Evolutionary conservation across 176 grass and related monocot genomes (phyloP).

Genomic region (Raddia guianensis): DNA sequence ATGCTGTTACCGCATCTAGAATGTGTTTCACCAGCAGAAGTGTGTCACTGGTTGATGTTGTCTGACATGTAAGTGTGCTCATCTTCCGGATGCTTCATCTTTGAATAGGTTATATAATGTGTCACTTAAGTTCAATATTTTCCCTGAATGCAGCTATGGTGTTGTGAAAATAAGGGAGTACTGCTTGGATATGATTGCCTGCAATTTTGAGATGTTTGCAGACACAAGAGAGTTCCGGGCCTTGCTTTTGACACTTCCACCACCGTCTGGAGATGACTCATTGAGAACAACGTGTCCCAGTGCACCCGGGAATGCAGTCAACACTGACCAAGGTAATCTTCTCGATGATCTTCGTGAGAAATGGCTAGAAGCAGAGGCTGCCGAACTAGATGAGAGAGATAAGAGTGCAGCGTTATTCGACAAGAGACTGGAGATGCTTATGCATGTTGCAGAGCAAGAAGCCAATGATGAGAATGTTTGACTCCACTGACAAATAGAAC

Average conservation of each 20-base stretch:
- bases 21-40: slow-evolving; percentile 65
- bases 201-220: slow-evolving; percentile 87
- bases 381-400: slow-evolving; percentile 81
- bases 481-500: background rate
- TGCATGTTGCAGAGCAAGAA: slow-evolving; percentile 74
- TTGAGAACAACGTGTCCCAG: slow-evolving; percentile 70
- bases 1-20: slow-evolving; percentile 70
- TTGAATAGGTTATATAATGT: background rate
- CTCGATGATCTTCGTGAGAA: slow-evolving; percentile 94
- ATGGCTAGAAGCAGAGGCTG: slow-evolving; percentile 79
- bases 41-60: slow-evolving; percentile 92
- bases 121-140: slow-evolving; percentile 12
- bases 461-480: slow-evolving; percentile 36
- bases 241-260: slow-evolving; percentile 84
- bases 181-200: slow-evolving; percentile 81
- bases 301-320: slow-evolving; percentile 61
- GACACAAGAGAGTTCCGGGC: slow-evolving; percentile 66
- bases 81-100: background rate
- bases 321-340: slow-evolving; percentile 73
- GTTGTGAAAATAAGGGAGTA: slow-evolving; percentile 93
- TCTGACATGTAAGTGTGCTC: slow-evolving; percentile 77
- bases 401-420: slow-evolving; percentile 84
- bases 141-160: slow-evolving; percentile 57
- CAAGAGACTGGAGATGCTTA: slow-evolving; percentile 71
- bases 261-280: slow-evolving; percentile 65